Conservation (phyloP, 2,329 filamentous ascomycete genomes). For the Podosphaera aphanis region DNA sequence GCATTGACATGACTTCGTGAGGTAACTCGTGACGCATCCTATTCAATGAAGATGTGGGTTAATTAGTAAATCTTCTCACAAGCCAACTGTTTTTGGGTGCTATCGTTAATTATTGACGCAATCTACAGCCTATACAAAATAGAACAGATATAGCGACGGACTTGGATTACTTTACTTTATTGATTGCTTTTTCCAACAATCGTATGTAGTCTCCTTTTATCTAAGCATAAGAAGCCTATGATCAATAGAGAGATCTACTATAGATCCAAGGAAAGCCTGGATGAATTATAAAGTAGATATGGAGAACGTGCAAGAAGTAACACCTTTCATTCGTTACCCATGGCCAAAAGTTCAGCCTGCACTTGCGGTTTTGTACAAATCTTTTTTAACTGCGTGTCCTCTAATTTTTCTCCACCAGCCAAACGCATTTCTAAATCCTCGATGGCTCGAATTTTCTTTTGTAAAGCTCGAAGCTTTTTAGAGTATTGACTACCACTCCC, state of each 20-base stretch:
- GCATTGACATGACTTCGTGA: too few species aligned
- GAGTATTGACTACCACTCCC: constrained; percentile 46
- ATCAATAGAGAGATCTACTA: background rate
- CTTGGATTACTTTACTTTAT: too few species aligned
- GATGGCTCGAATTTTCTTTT: constrained; percentile 96
- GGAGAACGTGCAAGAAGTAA: background rate
- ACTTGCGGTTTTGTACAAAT: constrained; percentile 73
- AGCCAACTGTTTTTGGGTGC: too few species aligned
- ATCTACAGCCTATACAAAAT: too few species aligned
- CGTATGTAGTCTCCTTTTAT: too few species aligned
- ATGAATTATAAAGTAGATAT: background rate
- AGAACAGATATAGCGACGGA: too few species aligned
- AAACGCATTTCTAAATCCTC: constrained; percentile 95
- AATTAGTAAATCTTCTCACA: too few species aligned
- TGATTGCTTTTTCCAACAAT: too few species aligned
- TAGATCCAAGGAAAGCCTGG: background rate
- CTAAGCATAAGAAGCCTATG: background rate
- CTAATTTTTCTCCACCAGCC: constrained; percentile 82
- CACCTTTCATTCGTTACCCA: constrained; percentile 9
- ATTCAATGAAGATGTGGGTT: too few species aligned
- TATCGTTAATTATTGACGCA: too few species aligned
- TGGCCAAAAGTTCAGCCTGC: constrained; percentile 52
- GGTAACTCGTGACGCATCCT: too few species aligned
- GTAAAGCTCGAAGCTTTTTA: constrained; percentile 78
- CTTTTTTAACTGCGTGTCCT: constrained; percentile 97